Evolutionary conservation across 371 early-diverging fungal species (phyloP), one percentile per base, ranked within the genome.

Genomic region (Nematocida sp.): DNA sequence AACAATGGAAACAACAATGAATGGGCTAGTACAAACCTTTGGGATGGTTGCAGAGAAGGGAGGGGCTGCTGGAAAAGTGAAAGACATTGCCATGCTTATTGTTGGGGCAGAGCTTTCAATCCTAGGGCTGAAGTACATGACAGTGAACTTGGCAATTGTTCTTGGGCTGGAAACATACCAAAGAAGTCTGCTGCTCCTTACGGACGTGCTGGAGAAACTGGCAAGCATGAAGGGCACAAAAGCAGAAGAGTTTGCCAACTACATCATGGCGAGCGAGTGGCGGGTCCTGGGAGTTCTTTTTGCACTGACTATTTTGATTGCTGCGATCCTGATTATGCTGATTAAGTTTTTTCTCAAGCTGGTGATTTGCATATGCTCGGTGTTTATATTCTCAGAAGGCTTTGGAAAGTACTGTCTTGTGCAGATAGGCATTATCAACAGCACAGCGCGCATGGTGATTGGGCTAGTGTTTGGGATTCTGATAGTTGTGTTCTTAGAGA

Each of bases 91-190:
- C 13, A n/a, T 13, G 51, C 13, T 7, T 7, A 13, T 51, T 25
- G 32, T 62, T 8, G 62, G 62, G 11, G 43, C 32, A 23, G 62
- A 62, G 45, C 17, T 62, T 23, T 43, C 32, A 19, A 15, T 62
- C 25, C 27, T 62, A 11, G 62, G 62, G 15, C 41, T 8, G 4
- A 34, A 29, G 11, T 27, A 8, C 13, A 21, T 17, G 27, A 43
- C 23, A 34, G 4, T 45, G 15, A 62, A 62, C 23, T 7, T 62
- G 43, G 62, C 37, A 11, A 11, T 62, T 5, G 62, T 62, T 37
- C 49, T 62, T 8, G 11, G 13, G 5, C 8, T 62, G 5, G 37
- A 62, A 11, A 8, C 13, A 36, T 62, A 62, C 49, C 40, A 38
- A 43, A 43, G 43, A 8, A 38, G 37, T 36, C 21, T 62, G 17